A percentile compares a stretch with the other conserved stretches of the same genome.
These are phyloP conservation scores for Hygrocybe coccinea DNA, from an alignment of 768 basidiomycete genomes.

Conservation along the genomic window DNA sequence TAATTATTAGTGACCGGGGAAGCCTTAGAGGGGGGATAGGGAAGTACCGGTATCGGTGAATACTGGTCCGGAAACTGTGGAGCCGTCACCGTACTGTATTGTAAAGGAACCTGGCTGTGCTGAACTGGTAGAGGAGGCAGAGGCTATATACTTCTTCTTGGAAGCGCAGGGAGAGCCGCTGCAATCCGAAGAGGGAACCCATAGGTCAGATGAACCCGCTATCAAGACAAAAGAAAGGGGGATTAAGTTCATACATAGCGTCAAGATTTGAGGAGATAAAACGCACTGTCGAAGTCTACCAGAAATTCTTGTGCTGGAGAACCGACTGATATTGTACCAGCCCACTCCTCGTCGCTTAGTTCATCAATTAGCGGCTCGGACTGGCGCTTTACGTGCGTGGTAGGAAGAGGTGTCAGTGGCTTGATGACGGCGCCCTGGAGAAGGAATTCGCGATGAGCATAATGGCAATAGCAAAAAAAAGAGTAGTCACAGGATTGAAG, in stretches of 20 bases:
- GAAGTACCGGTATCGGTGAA: conserved; percentile 34
- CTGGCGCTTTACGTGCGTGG: conserved; percentile 27
- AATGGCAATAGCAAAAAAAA: neutral
- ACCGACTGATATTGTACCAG: conserved; percentile 39
- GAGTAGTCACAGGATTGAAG: neutral
- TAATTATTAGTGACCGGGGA: neutral
- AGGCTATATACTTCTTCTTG: neutral
- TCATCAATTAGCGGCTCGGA: conserved; percentile 33
- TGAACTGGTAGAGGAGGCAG: neutral
- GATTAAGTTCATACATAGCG: neutral
- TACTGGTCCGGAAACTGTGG: conserved; percentile 31
- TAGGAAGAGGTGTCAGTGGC: conserved; percentile 19
- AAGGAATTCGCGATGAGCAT: neutral
- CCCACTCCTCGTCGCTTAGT: conserved; percentile 36
- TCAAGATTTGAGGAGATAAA: neutral
- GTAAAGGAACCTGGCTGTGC: conserved; percentile 22
- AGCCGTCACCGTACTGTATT: conserved; percentile 42
- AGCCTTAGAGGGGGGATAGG: no score
- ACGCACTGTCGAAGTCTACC: conserved; percentile 40
- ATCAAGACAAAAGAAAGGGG: no score
- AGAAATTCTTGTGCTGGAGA: conserved; percentile 34
- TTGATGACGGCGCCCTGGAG: conserved; percentile 28
- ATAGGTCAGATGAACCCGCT: conserved; percentile 6
- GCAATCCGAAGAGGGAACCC: conserved; percentile 1
- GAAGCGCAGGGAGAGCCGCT: neutral